Evolutionary conservation across 306 rosid genomes (phyloP), one percentile per base, ranked within the genome.

Genomic region (Castanea mollissima): DNA sequence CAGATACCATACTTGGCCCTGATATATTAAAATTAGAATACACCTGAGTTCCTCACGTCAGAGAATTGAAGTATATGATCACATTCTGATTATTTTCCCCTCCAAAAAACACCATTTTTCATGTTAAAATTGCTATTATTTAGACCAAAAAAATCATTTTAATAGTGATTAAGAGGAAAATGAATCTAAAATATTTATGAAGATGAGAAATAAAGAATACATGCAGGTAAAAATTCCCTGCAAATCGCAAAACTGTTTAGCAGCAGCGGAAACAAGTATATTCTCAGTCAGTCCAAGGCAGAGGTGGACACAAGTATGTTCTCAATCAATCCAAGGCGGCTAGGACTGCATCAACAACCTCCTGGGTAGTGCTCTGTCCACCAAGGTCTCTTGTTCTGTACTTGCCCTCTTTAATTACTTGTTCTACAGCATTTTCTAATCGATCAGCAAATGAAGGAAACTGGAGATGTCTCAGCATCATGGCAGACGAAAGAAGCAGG

Each of bases 381-480:
- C 99, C 99, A 29, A 95, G 98, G 82, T 92, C 99, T 64, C 88
- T 92, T 8, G 99, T 91, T 54, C 93, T 80, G 83, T 81, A 54
- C 60, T 88, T 85, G 35, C 99, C 98, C 72, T 91, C 98, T 8
- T 27, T 52, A 67, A 94, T 91, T 25, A 94, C 98, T 41, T 76
- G 85, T 58, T 91, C 79, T 69, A 94, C 97, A 1, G 98, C 97
- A 67, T 84, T 88, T 77, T 94, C 98, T 65, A 94, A 83, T 63
- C 92, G 91, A 78, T 94, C 97, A 31, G 98, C 93, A 80, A 94
- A 92, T 60, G 97, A 88, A 41, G 97, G 98, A 78, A 92, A 95
- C 82, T 89, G 98, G 18, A 95, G 94, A 88, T 95, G 99, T 76
- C 99, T 88, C 57, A 92, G 92, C 99, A 92, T 92, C 98, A 95